These are phyloP conservation scores for Imleria badia DNA, from an alignment of 768 basidiomycete genomes.

Conservation along the genomic window DNA sequence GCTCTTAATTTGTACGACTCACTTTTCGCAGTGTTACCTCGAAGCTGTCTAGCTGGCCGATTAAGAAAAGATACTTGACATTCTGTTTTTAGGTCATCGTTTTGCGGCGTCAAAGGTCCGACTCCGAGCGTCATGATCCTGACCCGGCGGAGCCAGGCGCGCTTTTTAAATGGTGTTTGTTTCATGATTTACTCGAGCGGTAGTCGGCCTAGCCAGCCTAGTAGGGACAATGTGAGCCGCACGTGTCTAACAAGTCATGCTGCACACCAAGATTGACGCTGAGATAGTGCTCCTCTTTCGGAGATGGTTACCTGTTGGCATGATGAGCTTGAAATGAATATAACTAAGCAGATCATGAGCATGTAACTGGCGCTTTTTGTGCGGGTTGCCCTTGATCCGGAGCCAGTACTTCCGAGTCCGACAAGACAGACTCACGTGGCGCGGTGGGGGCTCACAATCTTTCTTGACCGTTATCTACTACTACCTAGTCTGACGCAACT, in stretches of 20 bases:
- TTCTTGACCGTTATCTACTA: too few relatives aligned
- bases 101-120: background rate
- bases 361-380: slow-evolving; percentile 4
- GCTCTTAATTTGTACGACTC: background rate
- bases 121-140: background rate
- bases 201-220: background rate
- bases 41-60: background rate
- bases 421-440: background rate
- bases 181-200: slow-evolving; percentile 5
- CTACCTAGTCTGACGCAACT: too few relatives aligned
- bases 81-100: background rate
- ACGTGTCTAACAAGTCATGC: slow-evolving; percentile 1
- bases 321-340: slow-evolving; percentile 3
- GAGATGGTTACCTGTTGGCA: background rate
- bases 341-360: too few relatives aligned
- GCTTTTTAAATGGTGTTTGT: background rate
- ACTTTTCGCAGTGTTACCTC: background rate
- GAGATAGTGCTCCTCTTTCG: slow-evolving; percentile 7
- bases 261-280: slow-evolving; percentile 16
- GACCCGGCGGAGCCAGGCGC: background rate
- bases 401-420: too few relatives aligned
- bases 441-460: too few relatives aligned
- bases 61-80: background rate
- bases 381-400: background rate
- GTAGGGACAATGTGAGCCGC: background rate